These are phyloP conservation scores for Mucor irregularis DNA, from an alignment of 371 early-diverging fungal genomes.

Conservation along the genomic window DNA sequence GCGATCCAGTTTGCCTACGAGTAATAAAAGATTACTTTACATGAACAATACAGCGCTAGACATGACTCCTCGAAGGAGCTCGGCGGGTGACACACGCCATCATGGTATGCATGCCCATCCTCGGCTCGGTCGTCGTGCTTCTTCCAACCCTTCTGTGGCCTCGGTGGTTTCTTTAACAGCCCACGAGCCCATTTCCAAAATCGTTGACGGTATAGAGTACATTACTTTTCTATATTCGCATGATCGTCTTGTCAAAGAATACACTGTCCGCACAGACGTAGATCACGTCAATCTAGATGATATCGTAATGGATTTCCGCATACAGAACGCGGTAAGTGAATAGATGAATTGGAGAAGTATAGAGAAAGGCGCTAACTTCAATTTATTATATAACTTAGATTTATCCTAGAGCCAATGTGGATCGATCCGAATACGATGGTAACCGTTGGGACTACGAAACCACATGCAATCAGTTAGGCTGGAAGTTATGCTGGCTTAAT, in stretches of 20 bases:
- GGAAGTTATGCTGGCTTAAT: constrained; percentile 85
- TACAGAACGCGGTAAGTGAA: constrained; percentile 18
- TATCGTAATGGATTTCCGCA: constrained; percentile 18
- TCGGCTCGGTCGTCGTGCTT: constrained; percentile 26
- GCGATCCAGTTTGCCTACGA: constrained; percentile 3
- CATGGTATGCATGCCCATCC: background rate
- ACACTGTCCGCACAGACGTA: constrained; percentile 73
- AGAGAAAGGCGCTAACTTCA: background rate
- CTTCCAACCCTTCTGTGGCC: constrained; percentile 47
- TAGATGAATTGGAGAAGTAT: background rate
- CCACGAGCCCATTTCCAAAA: constrained; percentile 46
- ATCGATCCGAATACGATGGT: constrained; percentile 67
- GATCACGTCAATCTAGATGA: constrained; percentile 14
- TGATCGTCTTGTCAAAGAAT: constrained; percentile 63
- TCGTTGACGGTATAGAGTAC: constrained; percentile 60
- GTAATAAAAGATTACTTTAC: background rate
- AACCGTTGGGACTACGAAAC: constrained; percentile 92
- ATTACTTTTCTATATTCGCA: constrained; percentile 68
- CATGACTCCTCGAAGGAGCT: background rate
- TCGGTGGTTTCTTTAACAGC: constrained; percentile 51
- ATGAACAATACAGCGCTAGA: background rate
- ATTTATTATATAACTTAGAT: constrained; percentile 29
- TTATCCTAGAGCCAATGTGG: constrained; percentile 81
- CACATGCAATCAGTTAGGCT: constrained; percentile 83
- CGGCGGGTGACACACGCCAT: constrained; percentile 2